Percentiles rank a stretch among this genome's conserved stretches.
Evolutionary conservation across 768 basidiomycete species (phyloP).

Genomic region (Lactarius vividus): DNA sequence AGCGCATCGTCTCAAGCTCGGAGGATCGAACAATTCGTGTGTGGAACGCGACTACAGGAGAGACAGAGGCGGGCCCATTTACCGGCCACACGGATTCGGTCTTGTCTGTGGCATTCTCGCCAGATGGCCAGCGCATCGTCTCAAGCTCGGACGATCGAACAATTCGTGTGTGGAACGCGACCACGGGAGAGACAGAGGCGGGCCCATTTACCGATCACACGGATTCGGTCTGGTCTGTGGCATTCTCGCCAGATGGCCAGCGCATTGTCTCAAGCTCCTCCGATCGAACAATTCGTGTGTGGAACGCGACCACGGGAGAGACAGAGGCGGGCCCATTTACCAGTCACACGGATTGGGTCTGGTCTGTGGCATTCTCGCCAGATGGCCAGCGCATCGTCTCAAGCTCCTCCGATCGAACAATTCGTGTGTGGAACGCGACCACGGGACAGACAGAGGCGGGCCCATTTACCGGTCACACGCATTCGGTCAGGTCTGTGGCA

Average conservation of each 20-base stretch:
- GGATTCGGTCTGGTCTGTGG: not conserved
- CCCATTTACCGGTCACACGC: not conserved
- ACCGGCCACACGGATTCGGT: not conserved
- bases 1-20: not conserved
- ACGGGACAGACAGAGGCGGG: not conserved
- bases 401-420: not conserved
- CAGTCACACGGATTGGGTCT: not conserved
- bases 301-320: not conserved
- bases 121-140: conserved; percentile 1
- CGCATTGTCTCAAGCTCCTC: not conserved
- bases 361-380: not conserved
- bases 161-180: not conserved
- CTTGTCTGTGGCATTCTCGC: not conserved
- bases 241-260: conserved; percentile 7
- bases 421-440: not conserved
- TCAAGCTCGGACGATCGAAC: not conserved
- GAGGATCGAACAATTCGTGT: not conserved
- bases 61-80: not conserved
- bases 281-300: not conserved
- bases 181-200: not conserved
- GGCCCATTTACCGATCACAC: not conserved
- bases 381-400: not conserved
- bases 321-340: not conserved
- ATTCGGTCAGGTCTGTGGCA: conserved; percentile 4
- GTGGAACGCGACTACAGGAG: not conserved